phyloP scores from a whole-genome alignment of 2,329 filamentous ascomycete genomes.

The Coniochaeta sp. region DNA sequence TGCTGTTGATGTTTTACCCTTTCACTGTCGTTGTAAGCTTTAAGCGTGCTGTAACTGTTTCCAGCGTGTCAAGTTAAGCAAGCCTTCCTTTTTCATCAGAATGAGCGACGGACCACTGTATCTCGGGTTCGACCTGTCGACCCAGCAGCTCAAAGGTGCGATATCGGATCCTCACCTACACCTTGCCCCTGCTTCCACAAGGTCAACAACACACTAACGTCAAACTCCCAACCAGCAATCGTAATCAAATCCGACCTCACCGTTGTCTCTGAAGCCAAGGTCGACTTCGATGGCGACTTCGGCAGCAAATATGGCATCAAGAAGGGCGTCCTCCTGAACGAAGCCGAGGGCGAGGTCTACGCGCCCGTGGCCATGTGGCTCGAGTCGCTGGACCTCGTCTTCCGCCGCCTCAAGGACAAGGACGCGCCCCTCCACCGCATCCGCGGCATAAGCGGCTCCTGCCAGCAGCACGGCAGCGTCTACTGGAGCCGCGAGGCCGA shows the following conservation, averaged over 20 bases:
- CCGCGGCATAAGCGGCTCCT: slow-evolving; percentile 79
- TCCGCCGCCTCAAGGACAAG: slow-evolving; percentile 62
- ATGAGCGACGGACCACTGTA: slow-evolving; percentile 55
- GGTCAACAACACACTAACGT: neutral
- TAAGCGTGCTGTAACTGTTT: too few relatives aligned
- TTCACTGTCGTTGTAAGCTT: too few relatives aligned
- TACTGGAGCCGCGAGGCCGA: slow-evolving; percentile 78
- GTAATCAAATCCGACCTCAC: slow-evolving; percentile 78
- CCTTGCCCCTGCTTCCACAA: neutral
- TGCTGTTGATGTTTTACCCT: neutral
- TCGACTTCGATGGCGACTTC: slow-evolving; percentile 89
- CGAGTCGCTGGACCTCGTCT: slow-evolving; percentile 82
- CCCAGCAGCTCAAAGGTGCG: slow-evolving; percentile 86
- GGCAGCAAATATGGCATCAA: slow-evolving; percentile 65
- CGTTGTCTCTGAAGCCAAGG: slow-evolving; percentile 77
- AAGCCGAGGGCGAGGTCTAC: slow-evolving; percentile 79
- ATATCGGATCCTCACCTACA: slow-evolving; percentile 14
- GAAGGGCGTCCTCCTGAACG: slow-evolving; percentile 83
- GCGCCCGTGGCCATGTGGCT: slow-evolving; percentile 93
- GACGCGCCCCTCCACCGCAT: slow-evolving; percentile 69
- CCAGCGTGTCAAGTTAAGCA: too few relatives aligned
- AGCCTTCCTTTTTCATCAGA: neutral
- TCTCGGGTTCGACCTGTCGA: slow-evolving; percentile 91
- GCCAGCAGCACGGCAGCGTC: slow-evolving; percentile 96
- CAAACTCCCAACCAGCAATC: slow-evolving; percentile 49